A percentile compares a stretch with the other conserved stretches of the same genome.
Conservation (phyloP, 768 basidiomycete species). For the Russula sp. region DNA sequence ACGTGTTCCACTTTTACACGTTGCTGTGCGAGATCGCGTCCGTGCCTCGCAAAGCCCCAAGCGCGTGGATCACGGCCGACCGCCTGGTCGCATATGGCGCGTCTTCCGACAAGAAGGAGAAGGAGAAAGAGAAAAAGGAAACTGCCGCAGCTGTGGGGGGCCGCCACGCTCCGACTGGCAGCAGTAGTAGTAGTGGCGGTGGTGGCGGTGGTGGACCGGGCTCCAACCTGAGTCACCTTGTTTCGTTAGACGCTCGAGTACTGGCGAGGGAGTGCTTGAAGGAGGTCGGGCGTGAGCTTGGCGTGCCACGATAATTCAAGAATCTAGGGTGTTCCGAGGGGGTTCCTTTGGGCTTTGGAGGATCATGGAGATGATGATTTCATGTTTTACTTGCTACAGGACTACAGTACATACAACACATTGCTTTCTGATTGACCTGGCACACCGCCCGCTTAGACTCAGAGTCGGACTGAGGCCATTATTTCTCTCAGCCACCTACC, state of each 20-base stretch:
- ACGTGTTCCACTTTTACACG: slow-evolving; percentile 84
- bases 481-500: no score
- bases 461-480: no score
- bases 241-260: slow-evolving; percentile 56
- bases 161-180: neutral
- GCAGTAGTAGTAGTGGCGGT: no score
- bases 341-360: neutral
- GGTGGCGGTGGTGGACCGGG: neutral
- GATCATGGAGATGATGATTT: neutral
- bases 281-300: slow-evolving; percentile 70
- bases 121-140: neutral
- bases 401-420: no score
- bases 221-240: neutral
- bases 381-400: no score
- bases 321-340: neutral
- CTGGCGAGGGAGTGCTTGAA: slow-evolving; percentile 62
- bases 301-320: slow-evolving; percentile 30
- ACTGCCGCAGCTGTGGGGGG: neutral
- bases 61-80: slow-evolving; percentile 47
- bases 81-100: slow-evolving; percentile 13
- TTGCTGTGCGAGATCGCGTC: slow-evolving; percentile 74
- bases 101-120: neutral
- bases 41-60: slow-evolving; percentile 58
- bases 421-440: no score
- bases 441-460: no score